A percentile compares a stretch with the other conserved stretches of the same genome.
These are phyloP conservation scores for Neurospora sp. DNA, from an alignment of 2,329 filamentous ascomycete species.

Conservation along the genomic window DNA sequence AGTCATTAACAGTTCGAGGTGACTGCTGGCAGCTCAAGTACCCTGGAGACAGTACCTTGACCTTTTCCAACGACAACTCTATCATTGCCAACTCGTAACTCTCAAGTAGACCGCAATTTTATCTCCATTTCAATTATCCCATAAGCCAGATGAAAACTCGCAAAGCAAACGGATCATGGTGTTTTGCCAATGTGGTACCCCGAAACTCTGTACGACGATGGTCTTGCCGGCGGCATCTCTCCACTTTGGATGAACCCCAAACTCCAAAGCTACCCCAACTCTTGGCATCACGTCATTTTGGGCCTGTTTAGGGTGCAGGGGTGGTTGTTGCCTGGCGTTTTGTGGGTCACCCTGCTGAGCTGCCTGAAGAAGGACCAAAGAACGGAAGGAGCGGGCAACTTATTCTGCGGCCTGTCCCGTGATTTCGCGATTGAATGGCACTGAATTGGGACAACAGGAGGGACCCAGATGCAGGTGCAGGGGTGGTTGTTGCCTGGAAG, in stretches of 20 bases:
- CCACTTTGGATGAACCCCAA: background rate
- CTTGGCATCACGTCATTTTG: background rate
- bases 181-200: background rate
- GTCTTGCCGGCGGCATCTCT: background rate
- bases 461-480: background rate
- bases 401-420: constrained; percentile 5
- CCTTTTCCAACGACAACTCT: background rate
- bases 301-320: background rate
- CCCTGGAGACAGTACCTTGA: no score
- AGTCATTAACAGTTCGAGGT: no score
- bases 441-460: background rate
- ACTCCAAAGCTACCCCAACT: background rate
- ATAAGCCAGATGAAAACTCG: background rate
- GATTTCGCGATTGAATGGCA: constrained; percentile 7
- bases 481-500: constrained; percentile 15
- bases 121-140: background rate
- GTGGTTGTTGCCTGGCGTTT: constrained; percentile 8
- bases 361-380: background rate
- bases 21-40: no score
- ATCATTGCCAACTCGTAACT: background rate
- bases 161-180: background rate
- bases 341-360: constrained; percentile 3
- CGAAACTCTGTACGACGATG: background rate
- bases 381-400: background rate
- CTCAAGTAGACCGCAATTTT: background rate